Evolutionary conservation across 2,329 filamentous ascomycete genomes (phyloP).

Genomic region (Didymella sp.): DNA sequence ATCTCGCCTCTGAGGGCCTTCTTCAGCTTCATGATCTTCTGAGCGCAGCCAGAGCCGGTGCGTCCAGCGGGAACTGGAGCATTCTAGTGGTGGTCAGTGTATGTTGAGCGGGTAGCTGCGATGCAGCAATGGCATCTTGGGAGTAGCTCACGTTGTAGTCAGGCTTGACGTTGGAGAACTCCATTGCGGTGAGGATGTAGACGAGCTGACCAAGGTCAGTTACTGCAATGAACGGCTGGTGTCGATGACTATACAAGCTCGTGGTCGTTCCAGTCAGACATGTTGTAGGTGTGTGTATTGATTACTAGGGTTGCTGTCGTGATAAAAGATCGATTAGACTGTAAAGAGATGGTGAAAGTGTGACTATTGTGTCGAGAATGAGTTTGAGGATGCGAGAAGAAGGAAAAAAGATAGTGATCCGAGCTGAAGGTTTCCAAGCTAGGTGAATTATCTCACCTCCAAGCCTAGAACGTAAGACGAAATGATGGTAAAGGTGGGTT

Average conservation of each 20-base stretch:
- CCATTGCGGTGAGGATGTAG: conserved; percentile 23
- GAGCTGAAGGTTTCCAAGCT: background rate
- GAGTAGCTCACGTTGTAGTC: conserved; percentile 23
- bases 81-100: conserved; percentile 20
- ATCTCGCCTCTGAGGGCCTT: conserved; percentile 4
- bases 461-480: background rate
- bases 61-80: conserved; percentile 27
- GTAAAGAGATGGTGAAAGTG: background rate
- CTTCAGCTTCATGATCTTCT: conserved; percentile 27
- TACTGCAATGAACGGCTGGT: too few species aligned
- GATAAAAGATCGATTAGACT: background rate
- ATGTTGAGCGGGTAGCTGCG: background rate
- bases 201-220: conserved; percentile 22
- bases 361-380: background rate
- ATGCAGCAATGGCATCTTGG: background rate
- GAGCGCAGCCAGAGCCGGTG: conserved; percentile 25
- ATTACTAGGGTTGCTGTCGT: background rate
- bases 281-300: background rate
- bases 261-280: conserved; percentile 28
- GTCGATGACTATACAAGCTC: conserved; percentile 20
- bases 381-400: background rate
- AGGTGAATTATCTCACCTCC: background rate
- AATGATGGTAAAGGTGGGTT: background rate
- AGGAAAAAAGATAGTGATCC: background rate
- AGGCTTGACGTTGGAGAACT: conserved; percentile 22